phyloP scores from a whole-genome alignment of 768 basidiomycete genomes.

The Termitomyces sp. region DNA sequence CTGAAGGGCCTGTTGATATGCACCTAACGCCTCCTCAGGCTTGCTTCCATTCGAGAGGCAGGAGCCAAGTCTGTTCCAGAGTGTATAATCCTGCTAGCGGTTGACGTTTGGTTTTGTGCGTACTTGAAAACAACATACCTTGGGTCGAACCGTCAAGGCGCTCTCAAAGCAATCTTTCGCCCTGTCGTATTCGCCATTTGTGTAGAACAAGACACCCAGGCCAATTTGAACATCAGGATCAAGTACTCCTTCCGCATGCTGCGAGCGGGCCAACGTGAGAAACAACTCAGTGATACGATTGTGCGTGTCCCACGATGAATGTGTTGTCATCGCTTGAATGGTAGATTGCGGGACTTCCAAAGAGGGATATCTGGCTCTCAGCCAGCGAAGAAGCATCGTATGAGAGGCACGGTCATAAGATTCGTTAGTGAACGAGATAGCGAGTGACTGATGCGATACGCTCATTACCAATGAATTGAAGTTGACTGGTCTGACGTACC shows the following conservation, averaged over 20 bases:
- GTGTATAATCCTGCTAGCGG: constrained; percentile 64
- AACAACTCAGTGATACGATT: constrained; percentile 77
- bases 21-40: constrained; percentile 89
- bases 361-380: constrained; percentile 59
- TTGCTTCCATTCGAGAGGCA: constrained; percentile 91
- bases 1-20: constrained; percentile 85
- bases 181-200: constrained; percentile 75
- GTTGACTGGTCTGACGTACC: constrained; percentile 34
- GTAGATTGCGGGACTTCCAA: constrained; percentile 51
- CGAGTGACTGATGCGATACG: constrained; percentile 61
- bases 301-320: constrained; percentile 80
- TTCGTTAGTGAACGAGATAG: constrained; percentile 96
- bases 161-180: constrained; percentile 95
- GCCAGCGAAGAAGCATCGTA: constrained; percentile 81
- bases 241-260: constrained; percentile 63
- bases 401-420: constrained; percentile 83
- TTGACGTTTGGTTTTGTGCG: not conserved
- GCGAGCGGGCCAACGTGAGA: constrained; percentile 74
- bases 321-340: constrained; percentile 42
- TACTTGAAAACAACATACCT: constrained; percentile 22
- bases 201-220: constrained; percentile 90
- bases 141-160: constrained; percentile 75
- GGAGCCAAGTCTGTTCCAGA: constrained; percentile 96
- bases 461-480: constrained; percentile 3
- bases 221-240: constrained; percentile 94